A percentile compares a stretch with the other conserved stretches of the same genome.
phyloP scores from a whole-genome alignment of 2,329 filamentous ascomycete genomes.

The Sclerotinia spermophila region DNA sequence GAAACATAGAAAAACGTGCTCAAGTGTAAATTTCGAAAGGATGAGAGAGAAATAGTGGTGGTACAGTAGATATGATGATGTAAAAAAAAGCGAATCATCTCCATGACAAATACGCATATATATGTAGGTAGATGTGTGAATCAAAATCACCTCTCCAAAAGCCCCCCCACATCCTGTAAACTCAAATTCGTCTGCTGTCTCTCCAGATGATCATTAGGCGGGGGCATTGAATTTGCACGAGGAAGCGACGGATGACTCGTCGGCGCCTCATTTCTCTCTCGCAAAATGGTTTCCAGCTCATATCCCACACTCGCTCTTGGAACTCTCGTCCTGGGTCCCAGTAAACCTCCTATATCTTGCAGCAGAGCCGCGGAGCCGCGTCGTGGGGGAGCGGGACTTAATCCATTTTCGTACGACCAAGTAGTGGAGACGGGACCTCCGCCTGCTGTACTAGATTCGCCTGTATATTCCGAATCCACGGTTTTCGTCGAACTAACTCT shows the following conservation, averaged over 20 bases:
- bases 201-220: background rate
- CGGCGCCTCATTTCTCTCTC: slow-evolving; percentile 18
- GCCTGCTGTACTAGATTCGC: slow-evolving; percentile 28
- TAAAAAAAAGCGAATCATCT: background rate
- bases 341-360: slow-evolving; percentile 54
- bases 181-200: background rate
- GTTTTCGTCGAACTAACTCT: slow-evolving; percentile 29
- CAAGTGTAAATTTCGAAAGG: background rate
- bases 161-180: slow-evolving; percentile 9
- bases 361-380: slow-evolving; percentile 56
- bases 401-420: slow-evolving; percentile 27
- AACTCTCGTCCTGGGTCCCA: slow-evolving; percentile 41
- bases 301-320: slow-evolving; percentile 22
- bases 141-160: background rate
- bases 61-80: background rate
- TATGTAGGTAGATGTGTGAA: background rate
- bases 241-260: background rate
- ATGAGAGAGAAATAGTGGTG: background rate
- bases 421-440: slow-evolving; percentile 23
- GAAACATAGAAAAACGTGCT: background rate
- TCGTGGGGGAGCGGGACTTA: slow-evolving; percentile 45
- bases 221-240: background rate
- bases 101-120: background rate
- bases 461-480: slow-evolving; percentile 29
- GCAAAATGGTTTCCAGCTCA: slow-evolving; percentile 33